Evolutionary conservation across 2,329 filamentous ascomycete genomes (phyloP).

Genomic region (Claviceps arundinis): DNA sequence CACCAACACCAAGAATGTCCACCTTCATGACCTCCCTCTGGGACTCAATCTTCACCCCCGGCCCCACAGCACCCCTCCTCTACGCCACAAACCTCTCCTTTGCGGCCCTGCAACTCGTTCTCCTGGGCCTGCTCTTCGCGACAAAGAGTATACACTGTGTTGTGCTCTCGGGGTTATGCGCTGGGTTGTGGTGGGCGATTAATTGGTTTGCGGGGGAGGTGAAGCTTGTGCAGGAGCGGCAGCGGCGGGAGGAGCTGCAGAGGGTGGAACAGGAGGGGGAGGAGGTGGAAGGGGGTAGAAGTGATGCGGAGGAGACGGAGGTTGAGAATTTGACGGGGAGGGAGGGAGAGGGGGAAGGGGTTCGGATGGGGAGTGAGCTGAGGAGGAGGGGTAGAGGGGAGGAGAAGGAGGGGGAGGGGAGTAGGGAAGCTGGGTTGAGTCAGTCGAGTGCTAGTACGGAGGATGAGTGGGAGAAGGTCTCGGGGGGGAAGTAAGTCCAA

Average conservation of each 20-base stretch:
- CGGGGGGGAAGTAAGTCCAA: conserved; percentile 34
- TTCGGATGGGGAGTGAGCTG: conserved; percentile 27
- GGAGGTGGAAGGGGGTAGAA: conserved; percentile 18
- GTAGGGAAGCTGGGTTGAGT: conserved; percentile 14
- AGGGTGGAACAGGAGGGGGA: conserved; percentile 13
- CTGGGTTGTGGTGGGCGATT: conserved; percentile 78
- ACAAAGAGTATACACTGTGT: conserved; percentile 86
- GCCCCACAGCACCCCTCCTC: conserved; percentile 76
- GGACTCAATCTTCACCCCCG: conserved; percentile 87
- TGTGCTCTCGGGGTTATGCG: conserved; percentile 66
- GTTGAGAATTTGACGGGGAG: conserved; percentile 25
- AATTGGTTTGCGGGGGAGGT: conserved; percentile 87
- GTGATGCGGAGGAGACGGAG: conserved; percentile 36
- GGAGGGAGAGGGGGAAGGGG: conserved; percentile 10
- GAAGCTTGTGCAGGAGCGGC: conserved; percentile 25
- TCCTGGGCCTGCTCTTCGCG: conserved; percentile 60
- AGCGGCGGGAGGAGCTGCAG: conserved; percentile 22
- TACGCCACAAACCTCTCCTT: conserved; percentile 86
- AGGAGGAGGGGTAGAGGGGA: conserved; percentile 26
- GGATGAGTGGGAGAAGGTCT: conserved; percentile 96
- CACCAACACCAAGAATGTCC: conserved; percentile 30
- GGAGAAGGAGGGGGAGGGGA: conserved; percentile 8
- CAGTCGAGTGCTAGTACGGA: conserved; percentile 64
- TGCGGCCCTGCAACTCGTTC: conserved; percentile 66
- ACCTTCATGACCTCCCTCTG: conserved; percentile 64